These are phyloP conservation scores for Penicillium paneum DNA, from an alignment of 2,329 filamentous ascomycete species.

Conservation along the genomic window DNA sequence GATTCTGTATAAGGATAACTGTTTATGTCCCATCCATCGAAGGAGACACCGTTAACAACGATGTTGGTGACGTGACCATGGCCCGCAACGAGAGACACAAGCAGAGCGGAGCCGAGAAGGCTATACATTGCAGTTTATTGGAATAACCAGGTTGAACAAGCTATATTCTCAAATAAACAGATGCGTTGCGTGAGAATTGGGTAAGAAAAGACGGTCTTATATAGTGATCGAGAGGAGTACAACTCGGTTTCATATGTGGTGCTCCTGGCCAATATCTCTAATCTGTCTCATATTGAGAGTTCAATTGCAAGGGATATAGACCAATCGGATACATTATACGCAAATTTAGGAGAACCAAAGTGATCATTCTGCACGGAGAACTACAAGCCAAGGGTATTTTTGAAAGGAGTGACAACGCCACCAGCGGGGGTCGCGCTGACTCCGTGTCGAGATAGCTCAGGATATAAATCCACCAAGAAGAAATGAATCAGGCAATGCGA, in stretches of 20 bases:
- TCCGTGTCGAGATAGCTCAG: background rate
- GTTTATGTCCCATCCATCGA: conserved; percentile 41
- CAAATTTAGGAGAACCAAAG: background rate
- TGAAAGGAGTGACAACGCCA: background rate
- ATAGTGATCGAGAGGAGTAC: background rate
- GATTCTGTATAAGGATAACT: conserved; percentile 29
- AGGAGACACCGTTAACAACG: conserved; percentile 36
- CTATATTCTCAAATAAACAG: no score
- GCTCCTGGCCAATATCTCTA: background rate
- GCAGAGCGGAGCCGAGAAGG: conserved; percentile 11
- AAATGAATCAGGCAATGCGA: background rate
- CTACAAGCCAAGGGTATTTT: background rate
- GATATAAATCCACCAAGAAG: background rate
- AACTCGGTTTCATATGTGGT: no score
- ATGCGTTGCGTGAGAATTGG: background rate
- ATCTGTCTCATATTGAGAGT: no score
- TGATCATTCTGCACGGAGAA: background rate
- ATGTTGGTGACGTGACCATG: conserved; percentile 38
- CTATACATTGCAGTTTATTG: background rate
- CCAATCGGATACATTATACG: background rate
- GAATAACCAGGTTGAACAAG: background rate
- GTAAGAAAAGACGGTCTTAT: background rate
- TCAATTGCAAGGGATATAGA: background rate
- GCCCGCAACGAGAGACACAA: conserved; percentile 30
- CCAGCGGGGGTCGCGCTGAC: background rate